These are phyloP conservation scores for Penicillium sp. DNA, from an alignment of 2,329 filamentous ascomycete genomes.

Conservation along the genomic window DNA sequence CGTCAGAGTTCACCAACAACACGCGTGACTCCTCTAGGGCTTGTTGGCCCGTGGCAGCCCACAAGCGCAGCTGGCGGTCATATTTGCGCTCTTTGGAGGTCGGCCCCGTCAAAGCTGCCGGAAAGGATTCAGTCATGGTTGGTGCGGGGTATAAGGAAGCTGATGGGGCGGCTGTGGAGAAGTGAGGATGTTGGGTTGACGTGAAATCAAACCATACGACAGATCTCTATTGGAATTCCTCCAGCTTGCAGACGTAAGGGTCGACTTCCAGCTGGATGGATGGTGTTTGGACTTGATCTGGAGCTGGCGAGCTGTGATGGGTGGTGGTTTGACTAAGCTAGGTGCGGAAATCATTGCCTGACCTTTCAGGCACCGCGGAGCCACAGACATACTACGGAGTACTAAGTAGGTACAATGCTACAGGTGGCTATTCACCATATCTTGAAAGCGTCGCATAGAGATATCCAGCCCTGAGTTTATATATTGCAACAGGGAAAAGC, in stretches of 20 bases:
- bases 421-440: too few relatives aligned
- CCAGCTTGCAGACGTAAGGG: too few relatives aligned
- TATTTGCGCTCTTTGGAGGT: slow-evolving; percentile 75
- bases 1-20: slow-evolving; percentile 77
- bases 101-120: slow-evolving; percentile 46
- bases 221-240: background rate
- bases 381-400: background rate
- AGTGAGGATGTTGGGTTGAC: background rate
- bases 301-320: slow-evolving; percentile 4
- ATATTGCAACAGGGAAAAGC: too few relatives aligned
- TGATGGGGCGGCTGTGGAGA: background rate
- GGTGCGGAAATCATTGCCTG: background rate
- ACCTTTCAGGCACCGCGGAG: background rate
- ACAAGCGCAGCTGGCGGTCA: slow-evolving; percentile 90
- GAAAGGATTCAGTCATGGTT: slow-evolving; percentile 42
- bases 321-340: slow-evolving; percentile 11
- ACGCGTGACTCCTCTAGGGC: slow-evolving; percentile 89
- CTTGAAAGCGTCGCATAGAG: too few relatives aligned
- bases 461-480: too few relatives aligned
- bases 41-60: slow-evolving; percentile 89
- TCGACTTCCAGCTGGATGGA: background rate
- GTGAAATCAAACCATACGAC: background rate
- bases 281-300: background rate
- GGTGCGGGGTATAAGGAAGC: background rate
- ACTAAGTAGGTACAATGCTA: too few relatives aligned